phyloP scores from a whole-genome alignment of 2,329 filamentous ascomycete species.

The Curvularia lunata region DNA sequence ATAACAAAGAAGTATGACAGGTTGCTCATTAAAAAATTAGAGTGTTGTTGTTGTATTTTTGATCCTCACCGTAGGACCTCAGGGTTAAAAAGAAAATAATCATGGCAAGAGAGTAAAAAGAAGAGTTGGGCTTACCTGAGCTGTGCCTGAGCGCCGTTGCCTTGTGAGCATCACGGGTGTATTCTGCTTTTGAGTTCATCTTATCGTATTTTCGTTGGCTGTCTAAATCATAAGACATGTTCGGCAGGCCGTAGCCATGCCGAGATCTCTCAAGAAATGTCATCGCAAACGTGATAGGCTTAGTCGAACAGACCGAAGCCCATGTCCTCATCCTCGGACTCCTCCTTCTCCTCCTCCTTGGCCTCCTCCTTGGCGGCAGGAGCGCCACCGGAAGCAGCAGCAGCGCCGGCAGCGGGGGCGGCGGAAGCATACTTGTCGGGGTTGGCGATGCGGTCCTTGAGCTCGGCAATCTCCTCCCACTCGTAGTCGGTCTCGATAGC shows the following conservation, averaged over 20 bases:
- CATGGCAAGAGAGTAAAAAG: slow-evolving; percentile 51
- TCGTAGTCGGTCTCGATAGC: slow-evolving; percentile 88
- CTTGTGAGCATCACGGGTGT: slow-evolving; percentile 36
- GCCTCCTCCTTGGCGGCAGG: slow-evolving; percentile 53
- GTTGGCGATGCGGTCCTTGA: slow-evolving; percentile 99
- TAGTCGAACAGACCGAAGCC: slow-evolving; percentile 64
- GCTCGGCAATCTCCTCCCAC: slow-evolving; percentile 94
- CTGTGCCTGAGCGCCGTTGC: slow-evolving; percentile 15
- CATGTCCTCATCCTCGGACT: slow-evolving; percentile 63
- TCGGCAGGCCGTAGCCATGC: slow-evolving; percentile 25
- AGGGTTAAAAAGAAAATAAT: slow-evolving; percentile 72
- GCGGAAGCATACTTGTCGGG: slow-evolving; percentile 92
- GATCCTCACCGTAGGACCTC: slow-evolving; percentile 63
- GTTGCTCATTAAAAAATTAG: slow-evolving; percentile 73
- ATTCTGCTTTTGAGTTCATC: slow-evolving; percentile 29
- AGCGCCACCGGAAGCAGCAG: slow-evolving; percentile 59
- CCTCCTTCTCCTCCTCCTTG: slow-evolving; percentile 63
- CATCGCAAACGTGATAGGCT: slow-evolving; percentile 32
- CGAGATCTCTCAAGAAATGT: slow-evolving; percentile 29
- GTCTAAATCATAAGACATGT: slow-evolving; percentile 43
- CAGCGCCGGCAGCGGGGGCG: slow-evolving; percentile 69
- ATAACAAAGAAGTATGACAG: slow-evolving; percentile 6
- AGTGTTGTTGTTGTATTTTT: slow-evolving; percentile 68
- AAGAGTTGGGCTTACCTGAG: slow-evolving; percentile 45
- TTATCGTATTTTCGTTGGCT: slow-evolving; percentile 46